These are phyloP conservation scores for Spinacia oleracea DNA, from an alignment of 179 eudicot species.

Conservation along the genomic window DNA sequence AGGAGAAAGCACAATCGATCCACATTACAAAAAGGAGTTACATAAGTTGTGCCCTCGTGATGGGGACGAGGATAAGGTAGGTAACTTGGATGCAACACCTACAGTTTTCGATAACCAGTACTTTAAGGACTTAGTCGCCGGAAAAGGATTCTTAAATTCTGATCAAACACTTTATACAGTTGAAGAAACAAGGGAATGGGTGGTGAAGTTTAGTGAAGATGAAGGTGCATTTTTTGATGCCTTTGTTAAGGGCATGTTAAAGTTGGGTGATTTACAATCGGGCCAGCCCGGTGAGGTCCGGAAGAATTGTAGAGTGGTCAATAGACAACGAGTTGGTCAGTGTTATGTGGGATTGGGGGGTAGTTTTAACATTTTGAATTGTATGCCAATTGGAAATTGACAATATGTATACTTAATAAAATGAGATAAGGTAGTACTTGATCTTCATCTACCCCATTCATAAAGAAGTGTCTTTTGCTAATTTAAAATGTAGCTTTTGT, in stretches of 20 bases:
- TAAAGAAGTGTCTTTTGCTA: too few species aligned
- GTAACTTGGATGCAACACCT: slow-evolving; percentile 74
- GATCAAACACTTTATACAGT: slow-evolving; percentile 60
- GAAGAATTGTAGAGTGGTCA: slow-evolving; percentile 73
- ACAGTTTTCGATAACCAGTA: slow-evolving; percentile 71
- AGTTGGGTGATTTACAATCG: slow-evolving; percentile 77
- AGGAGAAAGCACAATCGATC: slow-evolving; percentile 64
- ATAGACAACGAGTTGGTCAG: slow-evolving; percentile 20
- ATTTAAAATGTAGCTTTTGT: too few species aligned
- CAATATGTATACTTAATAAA: too few species aligned
- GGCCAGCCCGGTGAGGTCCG: slow-evolving; percentile 81
- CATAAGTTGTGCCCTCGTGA: slow-evolving; percentile 66
- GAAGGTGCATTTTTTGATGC: slow-evolving; percentile 57
- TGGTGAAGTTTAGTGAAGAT: slow-evolving; percentile 46
- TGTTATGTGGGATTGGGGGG: slow-evolving; percentile 8
- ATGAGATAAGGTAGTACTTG: too few species aligned
- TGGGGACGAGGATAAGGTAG: slow-evolving; percentile 69
- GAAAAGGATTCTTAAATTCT: slow-evolving; percentile 78
- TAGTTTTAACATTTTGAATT: slow-evolving; percentile 12
- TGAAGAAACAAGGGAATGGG: slow-evolving; percentile 55
- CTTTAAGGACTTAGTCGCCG: slow-evolving; percentile 69
- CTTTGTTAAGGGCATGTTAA: slow-evolving; percentile 80
- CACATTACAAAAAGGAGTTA: slow-evolving; percentile 46
- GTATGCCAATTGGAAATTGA: not conserved
- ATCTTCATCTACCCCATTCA: too few species aligned